phyloP scores from a whole-genome alignment of 768 basidiomycete species.

The Hysterangium stoloniferum region DNA sequence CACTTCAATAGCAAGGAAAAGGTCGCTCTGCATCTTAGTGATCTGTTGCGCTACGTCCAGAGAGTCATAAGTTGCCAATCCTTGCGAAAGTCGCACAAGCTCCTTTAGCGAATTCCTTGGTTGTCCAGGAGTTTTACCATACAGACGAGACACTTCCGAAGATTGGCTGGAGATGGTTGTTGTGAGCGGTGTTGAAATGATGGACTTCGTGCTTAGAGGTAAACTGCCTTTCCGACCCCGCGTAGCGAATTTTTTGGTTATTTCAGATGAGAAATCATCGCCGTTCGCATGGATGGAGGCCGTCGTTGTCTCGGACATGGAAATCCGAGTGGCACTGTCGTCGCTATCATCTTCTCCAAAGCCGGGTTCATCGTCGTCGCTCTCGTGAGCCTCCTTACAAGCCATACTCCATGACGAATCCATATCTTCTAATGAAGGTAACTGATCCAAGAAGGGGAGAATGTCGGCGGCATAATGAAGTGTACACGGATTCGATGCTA shows the following conservation, averaged over 20 bases:
- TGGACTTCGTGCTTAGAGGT: conserved; percentile 8
- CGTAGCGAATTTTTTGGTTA: conserved; percentile 1
- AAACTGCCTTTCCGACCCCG: conserved; percentile 12
- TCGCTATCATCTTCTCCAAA: conserved; percentile 48
- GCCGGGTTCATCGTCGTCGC: conserved; percentile 48
- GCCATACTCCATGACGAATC: conserved; percentile 74
- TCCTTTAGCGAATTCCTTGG: neutral
- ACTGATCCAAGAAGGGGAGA: conserved; percentile 66
- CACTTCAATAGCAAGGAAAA: conserved; percentile 76
- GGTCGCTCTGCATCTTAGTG: conserved; percentile 58
- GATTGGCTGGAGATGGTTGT: neutral
- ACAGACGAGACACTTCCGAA: neutral
- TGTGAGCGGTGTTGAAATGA: conserved; percentile 3
- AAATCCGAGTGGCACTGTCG: neutral
- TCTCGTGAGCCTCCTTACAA: conserved; percentile 51
- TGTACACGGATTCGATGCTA: conserved; percentile 71
- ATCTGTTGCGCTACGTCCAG: conserved; percentile 79
- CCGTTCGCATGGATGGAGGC: neutral
- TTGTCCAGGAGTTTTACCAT: neutral
- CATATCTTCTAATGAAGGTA: conserved; percentile 55
- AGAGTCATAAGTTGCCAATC: conserved; percentile 31
- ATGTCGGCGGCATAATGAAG: conserved; percentile 82
- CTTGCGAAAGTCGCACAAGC: conserved; percentile 1
- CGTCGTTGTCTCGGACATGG: neutral
- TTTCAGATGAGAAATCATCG: neutral